phyloP scores from a whole-genome alignment of 2,329 filamentous ascomycete species.

The Fusarium scirpi region DNA sequence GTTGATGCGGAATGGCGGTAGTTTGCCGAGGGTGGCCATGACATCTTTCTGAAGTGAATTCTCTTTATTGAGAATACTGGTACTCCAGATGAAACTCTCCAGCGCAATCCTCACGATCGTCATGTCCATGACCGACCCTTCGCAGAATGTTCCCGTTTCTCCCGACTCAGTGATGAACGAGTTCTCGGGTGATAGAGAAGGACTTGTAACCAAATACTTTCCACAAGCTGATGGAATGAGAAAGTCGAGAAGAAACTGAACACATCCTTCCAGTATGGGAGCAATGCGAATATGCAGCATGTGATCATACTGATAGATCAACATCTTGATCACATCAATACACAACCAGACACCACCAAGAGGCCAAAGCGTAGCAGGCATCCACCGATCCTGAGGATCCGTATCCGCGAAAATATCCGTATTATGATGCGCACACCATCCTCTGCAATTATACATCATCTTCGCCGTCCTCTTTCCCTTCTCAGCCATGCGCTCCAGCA shows the following conservation, averaged over 20 bases:
- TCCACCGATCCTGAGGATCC: constrained; percentile 52
- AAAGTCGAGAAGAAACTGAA: constrained; percentile 56
- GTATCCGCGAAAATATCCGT: constrained; percentile 56
- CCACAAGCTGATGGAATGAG: constrained; percentile 48
- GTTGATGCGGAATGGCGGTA: constrained; percentile 33
- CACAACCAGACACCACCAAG: constrained; percentile 45
- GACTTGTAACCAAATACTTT: constrained; percentile 43
- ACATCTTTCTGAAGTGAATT: constrained; percentile 9
- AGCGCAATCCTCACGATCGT: constrained; percentile 38
- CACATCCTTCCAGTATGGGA: constrained; percentile 51
- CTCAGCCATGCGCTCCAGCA: constrained; percentile 39
- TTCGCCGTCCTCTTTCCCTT: constrained; percentile 50
- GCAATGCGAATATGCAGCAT: constrained; percentile 36
- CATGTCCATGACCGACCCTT: constrained; percentile 46
- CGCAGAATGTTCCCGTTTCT: constrained; percentile 38
- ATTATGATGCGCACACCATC: constrained; percentile 55
- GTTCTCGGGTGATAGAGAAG: constrained; percentile 46
- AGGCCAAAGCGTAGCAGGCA: constrained; percentile 46
- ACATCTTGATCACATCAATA: constrained; percentile 41
- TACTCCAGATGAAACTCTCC: constrained; percentile 38
- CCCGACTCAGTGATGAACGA: constrained; percentile 30
- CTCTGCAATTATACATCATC: constrained; percentile 54
- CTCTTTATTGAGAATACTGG: constrained; percentile 20
- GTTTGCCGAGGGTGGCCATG: not conserved
- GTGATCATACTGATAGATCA: constrained; percentile 39